phyloP scores from a whole-genome alignment of 345 rosid genomes.

The Lumnitzera littorea region DNA sequence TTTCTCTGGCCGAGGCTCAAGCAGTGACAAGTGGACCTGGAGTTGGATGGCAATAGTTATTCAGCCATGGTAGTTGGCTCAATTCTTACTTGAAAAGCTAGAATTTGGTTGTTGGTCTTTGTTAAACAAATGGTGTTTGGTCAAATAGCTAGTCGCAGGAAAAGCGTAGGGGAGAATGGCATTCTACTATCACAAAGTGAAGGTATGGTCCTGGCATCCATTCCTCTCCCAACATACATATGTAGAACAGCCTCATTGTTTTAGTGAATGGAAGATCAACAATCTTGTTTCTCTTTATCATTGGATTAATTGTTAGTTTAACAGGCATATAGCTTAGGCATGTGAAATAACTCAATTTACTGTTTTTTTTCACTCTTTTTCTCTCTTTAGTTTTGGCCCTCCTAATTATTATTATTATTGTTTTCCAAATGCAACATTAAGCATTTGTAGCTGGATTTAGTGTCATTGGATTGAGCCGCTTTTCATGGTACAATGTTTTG shows the following conservation, averaged over 20 bases:
- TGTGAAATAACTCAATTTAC: too few relatives aligned
- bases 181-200: conserved; percentile 7
- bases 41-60: conserved; percentile 60
- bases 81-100: too few relatives aligned
- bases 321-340: too few relatives aligned
- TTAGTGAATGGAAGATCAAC: conserved; percentile 25
- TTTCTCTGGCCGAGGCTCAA: conserved; percentile 84
- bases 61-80: background rate
- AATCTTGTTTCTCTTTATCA: conserved; percentile 14
- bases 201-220: conserved; percentile 17
- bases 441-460: too few relatives aligned
- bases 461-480: too few relatives aligned
- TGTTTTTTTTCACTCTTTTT: too few relatives aligned
- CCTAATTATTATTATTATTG: too few relatives aligned
- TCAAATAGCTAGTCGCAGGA: conserved; percentile 9
- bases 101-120: background rate
- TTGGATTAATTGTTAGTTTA: conserved; percentile 6
- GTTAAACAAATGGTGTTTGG: conserved; percentile 13
- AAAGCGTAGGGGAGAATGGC: conserved; percentile 2
- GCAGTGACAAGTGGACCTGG: conserved; percentile 41
- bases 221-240: conserved; percentile 10
- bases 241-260: conserved; percentile 13
- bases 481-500: too few relatives aligned
- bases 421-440: too few relatives aligned
- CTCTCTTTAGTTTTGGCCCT: too few relatives aligned